Base-by-base conservation (phyloP, 192 early-diverging fungal genomes). In the Coemansia sp. region DNA sequence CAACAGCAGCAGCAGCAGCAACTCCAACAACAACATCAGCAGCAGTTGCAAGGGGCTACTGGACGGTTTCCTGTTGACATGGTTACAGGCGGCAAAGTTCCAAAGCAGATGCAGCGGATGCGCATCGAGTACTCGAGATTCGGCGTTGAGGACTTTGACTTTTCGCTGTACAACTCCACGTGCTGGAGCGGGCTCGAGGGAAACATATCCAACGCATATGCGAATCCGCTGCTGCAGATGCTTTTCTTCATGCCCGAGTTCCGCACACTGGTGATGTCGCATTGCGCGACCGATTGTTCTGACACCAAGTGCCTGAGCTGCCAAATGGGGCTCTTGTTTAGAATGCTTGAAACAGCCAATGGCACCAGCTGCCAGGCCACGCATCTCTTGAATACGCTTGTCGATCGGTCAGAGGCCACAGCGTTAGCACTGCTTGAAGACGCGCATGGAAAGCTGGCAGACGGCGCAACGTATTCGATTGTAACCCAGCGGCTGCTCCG, bases 81-180 rank as follows among this genome's bases (percentile, higher is more conserved):
- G 49, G 20, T 39, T 17, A 19, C 71, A 8, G 45, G 61, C 41
- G 62, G 72, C 45, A 74, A 68, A 19, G 64, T 71, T 62, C 81
- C 81, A 38, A 70, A 68, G 61, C 81, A 78, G 4, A 53, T 83
- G 64, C 76, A 72, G 44, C 69, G 44, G 14, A 76, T 83, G 76
- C 75, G 70, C 9, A 83, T 83, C 55, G 69, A 67, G 64, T 83
- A 83, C 62, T 92, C 90, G 74, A 86, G 90, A 64, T 99, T 99
- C 73, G 97, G 97, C 13, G 90, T 99, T 8, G 96, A 99, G 63
- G 97, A 99, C 83, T 99, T 98, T 85, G 97, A 99, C 74, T 99
- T 99, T 87, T 95, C 90, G 79, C 95, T 92, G 67, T 99, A 95
- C 79, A 99, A 99, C 84, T 76, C 88, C 62, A 97, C 95, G 8